These are phyloP conservation scores for Russula foetens DNA, from an alignment of 768 basidiomycete species.

Conservation along the genomic window DNA sequence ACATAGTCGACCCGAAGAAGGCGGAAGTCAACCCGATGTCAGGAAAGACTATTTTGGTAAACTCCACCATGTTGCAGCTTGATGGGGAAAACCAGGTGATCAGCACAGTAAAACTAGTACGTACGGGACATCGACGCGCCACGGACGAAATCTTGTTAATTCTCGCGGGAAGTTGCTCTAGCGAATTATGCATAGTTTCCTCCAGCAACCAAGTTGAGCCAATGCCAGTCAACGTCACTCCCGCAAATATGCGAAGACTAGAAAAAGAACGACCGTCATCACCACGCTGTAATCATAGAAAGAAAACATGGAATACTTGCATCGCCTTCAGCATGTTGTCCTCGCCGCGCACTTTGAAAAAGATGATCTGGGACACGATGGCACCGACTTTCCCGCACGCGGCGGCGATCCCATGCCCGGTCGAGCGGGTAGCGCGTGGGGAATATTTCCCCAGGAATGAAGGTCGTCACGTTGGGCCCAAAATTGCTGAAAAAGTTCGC, in stretches of 20 bases:
- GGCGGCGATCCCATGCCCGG: slow-evolving; percentile 37
- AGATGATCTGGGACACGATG: slow-evolving; percentile 32
- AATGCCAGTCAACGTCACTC: slow-evolving; percentile 36
- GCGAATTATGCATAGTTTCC: slow-evolving; percentile 31
- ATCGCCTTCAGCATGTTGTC: slow-evolving; percentile 25
- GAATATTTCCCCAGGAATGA: slow-evolving; percentile 37
- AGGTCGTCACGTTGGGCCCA: slow-evolving; percentile 36
- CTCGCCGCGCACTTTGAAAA: slow-evolving; percentile 24
- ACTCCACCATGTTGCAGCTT: not conserved
- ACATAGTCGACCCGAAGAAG: no score
- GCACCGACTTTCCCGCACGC: slow-evolving; percentile 38
- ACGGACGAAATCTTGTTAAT: slow-evolving; percentile 26
- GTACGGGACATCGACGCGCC: not conserved
- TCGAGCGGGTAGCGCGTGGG: slow-evolving; percentile 39
- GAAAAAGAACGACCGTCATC: not conserved
- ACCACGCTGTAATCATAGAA: not conserved
- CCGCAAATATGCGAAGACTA: slow-evolving; percentile 36
- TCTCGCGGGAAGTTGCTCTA: slow-evolving; percentile 31
- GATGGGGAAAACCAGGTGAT: not conserved
- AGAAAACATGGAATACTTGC: slow-evolving; percentile 22
- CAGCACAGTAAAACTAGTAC: not conserved
- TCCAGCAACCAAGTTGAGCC: slow-evolving; percentile 35
- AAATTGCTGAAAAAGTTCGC: slow-evolving; percentile 38
- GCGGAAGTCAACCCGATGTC: no score
- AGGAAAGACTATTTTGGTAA: not conserved